Percentiles rank a stretch among this genome's conserved stretches.
Evolutionary conservation across 1,284 basidiomycete species (phyloP).

Genomic region (Ustilago trichophora): DNA sequence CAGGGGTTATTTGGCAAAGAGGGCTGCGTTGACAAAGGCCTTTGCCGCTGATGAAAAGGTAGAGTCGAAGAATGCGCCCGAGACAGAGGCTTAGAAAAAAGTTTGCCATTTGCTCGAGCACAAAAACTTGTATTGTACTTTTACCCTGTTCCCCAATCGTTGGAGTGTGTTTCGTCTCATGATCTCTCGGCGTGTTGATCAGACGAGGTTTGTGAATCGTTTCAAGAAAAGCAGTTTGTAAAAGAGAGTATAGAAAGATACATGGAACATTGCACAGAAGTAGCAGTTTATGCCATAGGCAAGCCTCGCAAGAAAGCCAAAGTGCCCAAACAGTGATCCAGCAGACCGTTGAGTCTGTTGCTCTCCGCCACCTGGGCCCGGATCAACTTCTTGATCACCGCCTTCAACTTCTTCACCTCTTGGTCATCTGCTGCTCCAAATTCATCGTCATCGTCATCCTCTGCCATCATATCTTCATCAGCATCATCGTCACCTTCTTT

Average conservation of each 20-base stretch:
- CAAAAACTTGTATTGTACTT: too few species aligned
- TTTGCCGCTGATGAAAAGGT: slow-evolving; percentile 12
- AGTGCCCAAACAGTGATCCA: slow-evolving; percentile 63
- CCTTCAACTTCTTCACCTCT: slow-evolving; percentile 35
- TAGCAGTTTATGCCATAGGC: slow-evolving; percentile 47
- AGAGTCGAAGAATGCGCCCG: too few species aligned
- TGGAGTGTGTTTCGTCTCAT: too few species aligned
- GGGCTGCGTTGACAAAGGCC: slow-evolving; percentile 23
- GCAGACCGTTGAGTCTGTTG: slow-evolving; percentile 48
- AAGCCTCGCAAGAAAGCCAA: slow-evolving; percentile 60
- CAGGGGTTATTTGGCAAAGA: slow-evolving; percentile 53
- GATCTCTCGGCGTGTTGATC: too few species aligned
- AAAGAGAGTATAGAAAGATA: too few species aligned
- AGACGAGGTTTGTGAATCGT: too few species aligned
- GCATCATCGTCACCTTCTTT: slow-evolving; percentile 73
- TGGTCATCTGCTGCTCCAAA: slow-evolving; percentile 13
- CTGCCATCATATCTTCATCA: slow-evolving; percentile 13
- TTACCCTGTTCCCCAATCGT: slow-evolving; percentile 3
- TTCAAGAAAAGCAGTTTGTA: too few species aligned
- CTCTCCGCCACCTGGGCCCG: slow-evolving; percentile 48
- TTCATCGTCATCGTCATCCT: slow-evolving; percentile 13
- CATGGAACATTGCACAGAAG: too few species aligned
- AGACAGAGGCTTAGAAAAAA: too few species aligned
- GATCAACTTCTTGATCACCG: slow-evolving; percentile 46
- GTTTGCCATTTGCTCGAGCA: too few species aligned